Base-by-base conservation (phyloP, 768 basidiomycete species). In the Naematelia aurantialba region DNA sequence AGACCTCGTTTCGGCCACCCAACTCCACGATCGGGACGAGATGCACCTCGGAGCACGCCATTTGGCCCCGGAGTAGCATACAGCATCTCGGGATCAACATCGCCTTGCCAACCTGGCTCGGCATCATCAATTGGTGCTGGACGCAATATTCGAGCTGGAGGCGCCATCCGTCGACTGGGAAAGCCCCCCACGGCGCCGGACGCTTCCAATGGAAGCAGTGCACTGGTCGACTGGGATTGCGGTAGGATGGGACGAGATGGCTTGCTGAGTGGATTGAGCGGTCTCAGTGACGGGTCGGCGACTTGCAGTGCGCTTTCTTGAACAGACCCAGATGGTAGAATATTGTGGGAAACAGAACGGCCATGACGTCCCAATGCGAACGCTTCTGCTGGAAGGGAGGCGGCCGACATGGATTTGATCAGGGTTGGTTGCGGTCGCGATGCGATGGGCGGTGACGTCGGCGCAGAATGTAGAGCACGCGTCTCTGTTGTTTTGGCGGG, bases 271-370 rank as follows among this genome's bases (percentile, higher is more conserved):
- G 53, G 45, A 22, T 57, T 56, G 25, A 2, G 27, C 5, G 39
- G 59, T 48, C 42, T 55, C 22, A 52, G 42, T 5, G 54, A 14
- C 4, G 58, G 21, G 12, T 45, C 44, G 5, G 51, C 54, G 21
- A 58, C 56, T 1, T 58, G 34, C 10, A 60, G 54, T 13, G 56
- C 60, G 12, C 49, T 19, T 27, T 44, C 14, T n/a, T 8, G 14
- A 39, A 26, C 22, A 25, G 52, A 52, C 19, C n/a, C 22, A 47
- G 61, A 34, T 5, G 63, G 55, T 5, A 73, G 60, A 14, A 63
- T 50, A 26, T 42, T 59, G 31, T 68, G 68, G 2, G 71, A 73
- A 4, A 52, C 60, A 4, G 68, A 69, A 46, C 71, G 63, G 22
- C 46, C 52, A 29, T 65, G 60, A 2, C 24, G 19, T 34, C 19